Percentiles rank a stretch among this genome's conserved stretches.
phyloP scores from a whole-genome alignment of 257 asterid genomes.

The Solanum virginianum region DNA sequence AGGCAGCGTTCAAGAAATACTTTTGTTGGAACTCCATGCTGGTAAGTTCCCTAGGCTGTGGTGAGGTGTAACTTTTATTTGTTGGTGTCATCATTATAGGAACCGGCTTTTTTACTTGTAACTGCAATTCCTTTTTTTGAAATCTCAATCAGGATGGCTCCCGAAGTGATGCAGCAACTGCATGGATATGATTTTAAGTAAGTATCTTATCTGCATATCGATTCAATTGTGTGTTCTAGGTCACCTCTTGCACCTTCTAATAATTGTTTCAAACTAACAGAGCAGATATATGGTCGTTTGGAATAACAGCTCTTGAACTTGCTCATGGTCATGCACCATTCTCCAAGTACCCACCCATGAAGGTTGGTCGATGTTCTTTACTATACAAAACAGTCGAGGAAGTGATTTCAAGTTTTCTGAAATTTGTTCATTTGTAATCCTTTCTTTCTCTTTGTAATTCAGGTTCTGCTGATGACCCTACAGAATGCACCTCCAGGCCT shows the following conservation, averaged over 20 bases:
- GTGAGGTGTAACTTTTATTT: neutral
- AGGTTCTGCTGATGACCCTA: constrained; percentile 97
- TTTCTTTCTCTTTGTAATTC: constrained; percentile 20
- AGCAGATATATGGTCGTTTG: constrained; percentile 99
- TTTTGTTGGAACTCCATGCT: constrained; percentile 98
- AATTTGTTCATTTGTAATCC: neutral
- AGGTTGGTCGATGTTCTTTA: constrained; percentile 34
- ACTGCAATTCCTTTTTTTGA: neutral
- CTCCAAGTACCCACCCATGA: constrained; percentile 99
- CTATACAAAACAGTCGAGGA: neutral
- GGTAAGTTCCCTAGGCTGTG: constrained; percentile 29
- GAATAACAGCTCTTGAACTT: constrained; percentile 97
- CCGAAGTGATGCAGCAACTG: constrained; percentile 98
- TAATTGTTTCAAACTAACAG: constrained; percentile 36
- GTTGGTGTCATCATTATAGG: neutral
- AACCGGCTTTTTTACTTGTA: neutral
- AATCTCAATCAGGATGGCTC: constrained; percentile 81
- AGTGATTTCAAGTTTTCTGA: neutral
- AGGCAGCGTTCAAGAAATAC: constrained; percentile 97
- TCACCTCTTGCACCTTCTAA: constrained; percentile 1
- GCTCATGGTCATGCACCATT: constrained; percentile 99
- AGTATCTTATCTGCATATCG: constrained; percentile 12
- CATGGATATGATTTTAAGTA: constrained; percentile 99
- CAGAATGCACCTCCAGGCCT: constrained; percentile 99
- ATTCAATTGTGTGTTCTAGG: neutral